These are phyloP conservation scores for Nakazawaea anatomiae DNA, from an alignment of 805 yeast species.

Conservation along the genomic window DNA sequence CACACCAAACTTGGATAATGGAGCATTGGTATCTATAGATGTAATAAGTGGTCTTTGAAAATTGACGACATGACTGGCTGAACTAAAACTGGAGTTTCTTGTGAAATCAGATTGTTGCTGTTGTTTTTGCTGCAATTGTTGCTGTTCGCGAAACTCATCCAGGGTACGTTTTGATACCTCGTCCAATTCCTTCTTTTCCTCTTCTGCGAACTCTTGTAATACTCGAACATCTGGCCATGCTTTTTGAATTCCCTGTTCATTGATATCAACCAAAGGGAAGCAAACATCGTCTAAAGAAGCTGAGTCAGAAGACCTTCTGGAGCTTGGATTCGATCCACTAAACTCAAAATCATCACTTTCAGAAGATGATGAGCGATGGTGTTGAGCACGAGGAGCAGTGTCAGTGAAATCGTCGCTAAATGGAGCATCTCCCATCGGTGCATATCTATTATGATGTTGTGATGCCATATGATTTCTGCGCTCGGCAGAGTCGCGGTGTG, in stretches of 20 bases:
- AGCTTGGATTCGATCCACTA: slow-evolving; percentile 57
- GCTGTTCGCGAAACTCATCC: slow-evolving; percentile 17
- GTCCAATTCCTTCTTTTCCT: slow-evolving; percentile 44
- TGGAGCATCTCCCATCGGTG: slow-evolving; percentile 3
- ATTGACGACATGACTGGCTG: slow-evolving; percentile 23
- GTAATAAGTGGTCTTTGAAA: slow-evolving; percentile 32
- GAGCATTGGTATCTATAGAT: slow-evolving; percentile 18
- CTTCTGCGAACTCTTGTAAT: slow-evolving; percentile 68
- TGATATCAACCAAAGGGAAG: slow-evolving; percentile 63
- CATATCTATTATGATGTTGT: slow-evolving; percentile 2
- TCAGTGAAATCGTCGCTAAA: slow-evolving; percentile 7
- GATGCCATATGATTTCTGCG: slow-evolving; percentile 1
- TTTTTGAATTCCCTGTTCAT: slow-evolving; percentile 26
- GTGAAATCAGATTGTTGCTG: slow-evolving; percentile 14
- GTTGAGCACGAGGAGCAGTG: slow-evolving; percentile 1
- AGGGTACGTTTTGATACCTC: slow-evolving; percentile 20
- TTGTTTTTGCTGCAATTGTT: slow-evolving; percentile 10
- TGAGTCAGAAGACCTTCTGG: slow-evolving; percentile 54
- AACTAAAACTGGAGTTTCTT: slow-evolving; percentile 7
- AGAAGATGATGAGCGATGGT: slow-evolving; percentile 1
- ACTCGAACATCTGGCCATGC: slow-evolving; percentile 83
- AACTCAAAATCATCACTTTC: slow-evolving; percentile 26
- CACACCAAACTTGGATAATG: slow-evolving; percentile 24
- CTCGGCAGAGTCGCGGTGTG: neutral
- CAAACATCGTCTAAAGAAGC: slow-evolving; percentile 91